Evolutionary conservation across 2,329 filamentous ascomycete genomes (phyloP).

Genomic region (Alternaria panax): DNA sequence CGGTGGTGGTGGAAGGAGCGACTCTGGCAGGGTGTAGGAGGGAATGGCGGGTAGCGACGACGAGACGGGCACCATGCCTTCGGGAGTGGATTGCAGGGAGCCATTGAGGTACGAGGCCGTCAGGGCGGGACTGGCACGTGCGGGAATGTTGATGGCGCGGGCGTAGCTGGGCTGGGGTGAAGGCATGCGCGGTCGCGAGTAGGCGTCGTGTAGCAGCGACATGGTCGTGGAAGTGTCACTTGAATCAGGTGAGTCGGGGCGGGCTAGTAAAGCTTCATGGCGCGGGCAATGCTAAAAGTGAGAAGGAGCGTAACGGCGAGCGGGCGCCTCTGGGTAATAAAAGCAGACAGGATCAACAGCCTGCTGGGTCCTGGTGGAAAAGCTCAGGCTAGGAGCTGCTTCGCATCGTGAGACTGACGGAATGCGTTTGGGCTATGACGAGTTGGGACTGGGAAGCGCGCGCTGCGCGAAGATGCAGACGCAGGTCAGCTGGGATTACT

Average conservation of each 20-base stretch:
- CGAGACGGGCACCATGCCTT: slow-evolving; percentile 63
- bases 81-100: slow-evolving; percentile 72
- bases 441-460: slow-evolving; percentile 40
- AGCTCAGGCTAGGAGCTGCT: slow-evolving; percentile 33
- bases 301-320: slow-evolving; percentile 29
- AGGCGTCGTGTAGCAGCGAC: slow-evolving; percentile 41
- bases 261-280: slow-evolving; percentile 40
- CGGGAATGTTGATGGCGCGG: slow-evolving; percentile 47
- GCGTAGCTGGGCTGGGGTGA: slow-evolving; percentile 44
- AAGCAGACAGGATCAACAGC: slow-evolving; percentile 38
- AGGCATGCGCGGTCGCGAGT: slow-evolving; percentile 40
- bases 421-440: slow-evolving; percentile 31
- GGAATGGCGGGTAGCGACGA: slow-evolving; percentile 55
- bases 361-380: slow-evolving; percentile 31
- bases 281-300: slow-evolving; percentile 19
- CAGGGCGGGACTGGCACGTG: slow-evolving; percentile 51
- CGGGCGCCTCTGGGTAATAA: slow-evolving; percentile 37
- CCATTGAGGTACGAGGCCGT: slow-evolving; percentile 58
- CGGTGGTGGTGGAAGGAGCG: slow-evolving; percentile 61
- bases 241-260: slow-evolving; percentile 7
- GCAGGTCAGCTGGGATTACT: slow-evolving; percentile 36
- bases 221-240: slow-evolving; percentile 25
- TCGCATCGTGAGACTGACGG: slow-evolving; percentile 42
- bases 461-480: slow-evolving; percentile 37
- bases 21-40: slow-evolving; percentile 75